These are phyloP conservation scores for Wallacemonas sp. DNA, from an alignment of 208 protist species.

Conservation along the genomic window DNA sequence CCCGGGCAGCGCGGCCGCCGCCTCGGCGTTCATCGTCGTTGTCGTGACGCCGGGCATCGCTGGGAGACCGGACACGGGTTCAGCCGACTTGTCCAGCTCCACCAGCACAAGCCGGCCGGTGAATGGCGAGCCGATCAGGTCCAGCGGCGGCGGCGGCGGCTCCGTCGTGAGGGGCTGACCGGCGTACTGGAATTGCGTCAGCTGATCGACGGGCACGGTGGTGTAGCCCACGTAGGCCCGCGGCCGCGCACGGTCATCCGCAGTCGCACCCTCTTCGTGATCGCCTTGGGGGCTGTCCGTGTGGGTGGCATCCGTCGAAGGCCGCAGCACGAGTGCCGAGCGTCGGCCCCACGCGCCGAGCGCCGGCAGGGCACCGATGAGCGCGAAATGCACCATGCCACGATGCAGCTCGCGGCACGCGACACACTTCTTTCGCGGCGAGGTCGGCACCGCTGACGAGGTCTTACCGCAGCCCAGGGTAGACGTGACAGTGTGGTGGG, in stretches of 20 bases:
- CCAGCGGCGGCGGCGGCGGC: not conserved
- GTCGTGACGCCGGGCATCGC: too few species aligned
- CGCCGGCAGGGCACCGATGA: slow-evolving; percentile 33
- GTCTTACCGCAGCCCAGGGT: not conserved
- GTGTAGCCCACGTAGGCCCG: slow-evolving; percentile 11
- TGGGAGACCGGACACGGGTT: too few species aligned
- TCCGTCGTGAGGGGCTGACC: not conserved
- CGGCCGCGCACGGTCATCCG: not conserved
- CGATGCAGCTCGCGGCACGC: not conserved
- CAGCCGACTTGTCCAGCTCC: slow-evolving; percentile 12
- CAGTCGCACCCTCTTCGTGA: too few species aligned
- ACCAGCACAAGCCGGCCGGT: slow-evolving; percentile 38
- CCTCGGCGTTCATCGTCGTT: too few species aligned
- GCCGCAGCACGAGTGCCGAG: slow-evolving; percentile 35
- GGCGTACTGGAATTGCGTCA: slow-evolving; percentile 13
- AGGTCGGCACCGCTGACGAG: not conserved
- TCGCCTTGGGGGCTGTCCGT: too few species aligned
- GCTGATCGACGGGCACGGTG: slow-evolving; percentile 1
- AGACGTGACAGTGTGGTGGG: slow-evolving; percentile 9
- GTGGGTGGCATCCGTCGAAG: too few species aligned
- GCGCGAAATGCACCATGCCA: slow-evolving; percentile 43
- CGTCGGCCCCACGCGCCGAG: slow-evolving; percentile 56
- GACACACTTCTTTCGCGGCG: not conserved
- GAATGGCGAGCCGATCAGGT: not conserved
- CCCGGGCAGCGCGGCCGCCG: not conserved